Evolutionary conservation across 352 stramenopile species (phyloP).

Genomic region (Pythium brachiatum): DNA sequence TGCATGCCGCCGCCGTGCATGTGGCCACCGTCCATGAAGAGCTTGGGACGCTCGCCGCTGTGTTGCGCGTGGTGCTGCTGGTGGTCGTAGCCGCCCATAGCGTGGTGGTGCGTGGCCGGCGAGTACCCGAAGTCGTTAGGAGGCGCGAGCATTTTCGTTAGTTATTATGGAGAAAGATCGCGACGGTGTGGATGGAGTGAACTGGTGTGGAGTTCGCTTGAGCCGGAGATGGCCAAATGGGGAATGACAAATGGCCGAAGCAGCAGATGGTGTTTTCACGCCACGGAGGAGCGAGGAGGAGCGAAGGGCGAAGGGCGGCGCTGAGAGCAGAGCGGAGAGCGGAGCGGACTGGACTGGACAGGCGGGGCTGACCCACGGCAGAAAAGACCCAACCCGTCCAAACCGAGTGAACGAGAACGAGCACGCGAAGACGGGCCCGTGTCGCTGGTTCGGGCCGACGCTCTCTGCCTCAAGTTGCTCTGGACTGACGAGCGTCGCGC

Average conservation of each 20-base stretch:
- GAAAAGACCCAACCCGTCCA: slow-evolving; percentile 2
- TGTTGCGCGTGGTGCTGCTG: slow-evolving; percentile 39
- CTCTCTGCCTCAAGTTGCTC: slow-evolving; percentile 16
- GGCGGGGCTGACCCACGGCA: slow-evolving; percentile 1
- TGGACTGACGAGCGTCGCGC: slow-evolving; percentile 14
- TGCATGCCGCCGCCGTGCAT: slow-evolving; percentile 11
- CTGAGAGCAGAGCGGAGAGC: neutral
- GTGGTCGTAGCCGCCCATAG: slow-evolving; percentile 22
- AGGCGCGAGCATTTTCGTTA: slow-evolving; percentile 35
- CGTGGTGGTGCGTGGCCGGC: slow-evolving; percentile 27
- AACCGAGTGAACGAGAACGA: neutral
- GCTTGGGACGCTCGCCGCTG: slow-evolving; percentile 56
- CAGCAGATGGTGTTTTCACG: slow-evolving; percentile 42
- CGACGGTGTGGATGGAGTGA: neutral
- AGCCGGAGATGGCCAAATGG: slow-evolving; percentile 52
- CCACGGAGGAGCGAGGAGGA: slow-evolving; percentile 2
- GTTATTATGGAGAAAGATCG: slow-evolving; percentile 7
- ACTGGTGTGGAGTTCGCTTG: slow-evolving; percentile 12
- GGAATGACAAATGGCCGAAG: slow-evolving; percentile 63
- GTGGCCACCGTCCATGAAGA: slow-evolving; percentile 44
- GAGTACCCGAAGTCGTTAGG: slow-evolving; percentile 71
- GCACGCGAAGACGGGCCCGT: neutral
- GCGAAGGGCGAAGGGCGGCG: slow-evolving; percentile 1
- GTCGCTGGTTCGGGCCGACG: neutral
- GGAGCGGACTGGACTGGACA: slow-evolving; percentile 5